A percentile compares a stretch with the other conserved stretches of the same genome.
phyloP scores from a whole-genome alignment of 78 protist genomes.

The Dictyostelium intermedium region DNA sequence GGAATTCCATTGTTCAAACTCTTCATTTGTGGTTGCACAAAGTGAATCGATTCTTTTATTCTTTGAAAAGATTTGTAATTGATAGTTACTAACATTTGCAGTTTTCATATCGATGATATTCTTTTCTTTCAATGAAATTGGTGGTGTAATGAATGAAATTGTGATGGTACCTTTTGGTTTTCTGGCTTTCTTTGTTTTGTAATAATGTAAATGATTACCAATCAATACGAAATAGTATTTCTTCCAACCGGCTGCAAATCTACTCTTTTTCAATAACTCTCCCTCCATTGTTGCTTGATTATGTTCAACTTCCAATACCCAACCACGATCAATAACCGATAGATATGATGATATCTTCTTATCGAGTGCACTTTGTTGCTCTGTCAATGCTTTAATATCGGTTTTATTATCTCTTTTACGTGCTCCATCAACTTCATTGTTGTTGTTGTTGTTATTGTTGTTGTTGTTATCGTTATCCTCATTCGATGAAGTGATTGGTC shows the following conservation, averaged over 20 bases:
- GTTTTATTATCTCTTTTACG: not conserved
- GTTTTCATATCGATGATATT: slow-evolving; percentile 54
- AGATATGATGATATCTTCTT: not conserved
- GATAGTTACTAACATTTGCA: slow-evolving; percentile 35
- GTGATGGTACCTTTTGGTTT: slow-evolving; percentile 72
- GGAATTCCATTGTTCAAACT: slow-evolving; percentile 53
- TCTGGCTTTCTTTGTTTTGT: slow-evolving; percentile 26
- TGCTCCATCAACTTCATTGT: not conserved
- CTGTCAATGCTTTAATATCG: slow-evolving; percentile 19
- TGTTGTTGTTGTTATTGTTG: not conserved
- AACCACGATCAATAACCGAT: slow-evolving; percentile 32
- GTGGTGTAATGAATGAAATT: slow-evolving; percentile 67
- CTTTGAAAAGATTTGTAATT: slow-evolving; percentile 37
- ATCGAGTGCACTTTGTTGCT: slow-evolving; percentile 42
- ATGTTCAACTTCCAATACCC: not conserved
- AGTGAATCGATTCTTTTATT: slow-evolving; percentile 49
- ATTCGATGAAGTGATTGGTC: not conserved
- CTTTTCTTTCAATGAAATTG: slow-evolving; percentile 52
- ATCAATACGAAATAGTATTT: slow-evolving; percentile 57
- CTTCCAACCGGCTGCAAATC: slow-evolving; percentile 64
- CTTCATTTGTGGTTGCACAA: slow-evolving; percentile 56
- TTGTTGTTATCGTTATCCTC: not conserved
- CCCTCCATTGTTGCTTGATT: slow-evolving; percentile 29
- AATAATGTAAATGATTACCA: slow-evolving; percentile 59
- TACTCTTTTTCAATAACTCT: slow-evolving; percentile 46